Evolutionary conservation across 2,329 filamentous ascomycete species (phyloP).

Genomic region (Fusarium sp.): DNA sequence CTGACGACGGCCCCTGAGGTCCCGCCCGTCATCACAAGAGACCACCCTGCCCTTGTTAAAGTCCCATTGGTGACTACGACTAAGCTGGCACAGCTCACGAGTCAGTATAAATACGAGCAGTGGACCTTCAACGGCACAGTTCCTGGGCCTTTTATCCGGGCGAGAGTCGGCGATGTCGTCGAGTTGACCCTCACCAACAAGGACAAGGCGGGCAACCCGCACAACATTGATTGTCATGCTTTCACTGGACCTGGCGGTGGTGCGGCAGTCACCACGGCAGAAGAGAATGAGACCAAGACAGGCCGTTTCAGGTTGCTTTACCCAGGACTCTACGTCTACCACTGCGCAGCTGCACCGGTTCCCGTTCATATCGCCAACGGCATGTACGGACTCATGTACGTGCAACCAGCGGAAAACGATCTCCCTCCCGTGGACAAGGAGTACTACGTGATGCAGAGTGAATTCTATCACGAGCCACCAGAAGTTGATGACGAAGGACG

Average conservation of each 20-base stretch:
- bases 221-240: constrained; percentile 32
- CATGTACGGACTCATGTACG: constrained; percentile 30
- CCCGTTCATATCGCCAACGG: constrained; percentile 21
- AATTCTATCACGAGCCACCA: constrained; percentile 35
- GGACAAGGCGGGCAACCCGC: constrained; percentile 18
- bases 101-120: constrained; percentile 32
- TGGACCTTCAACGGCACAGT: constrained; percentile 36
- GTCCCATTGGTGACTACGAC: constrained; percentile 15
- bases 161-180: constrained; percentile 26
- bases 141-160: constrained; percentile 29
- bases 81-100: constrained; percentile 29
- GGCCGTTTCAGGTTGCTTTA: constrained; percentile 31
- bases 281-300: constrained; percentile 32
- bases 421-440: constrained; percentile 27
- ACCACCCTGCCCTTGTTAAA: neutral
- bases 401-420: constrained; percentile 21
- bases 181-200: constrained; percentile 29
- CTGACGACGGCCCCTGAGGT: neutral
- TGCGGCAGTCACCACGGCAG: constrained; percentile 25
- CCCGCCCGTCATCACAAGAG: neutral
- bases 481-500: constrained; percentile 28
- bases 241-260: constrained; percentile 35
- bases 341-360: constrained; percentile 16
- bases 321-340: constrained; percentile 28
- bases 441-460: constrained; percentile 36